A percentile compares a stretch with the other conserved stretches of the same genome.
Conservation (phyloP, 2,329 filamentous ascomycete species). For the Whalleya microplaca region DNA sequence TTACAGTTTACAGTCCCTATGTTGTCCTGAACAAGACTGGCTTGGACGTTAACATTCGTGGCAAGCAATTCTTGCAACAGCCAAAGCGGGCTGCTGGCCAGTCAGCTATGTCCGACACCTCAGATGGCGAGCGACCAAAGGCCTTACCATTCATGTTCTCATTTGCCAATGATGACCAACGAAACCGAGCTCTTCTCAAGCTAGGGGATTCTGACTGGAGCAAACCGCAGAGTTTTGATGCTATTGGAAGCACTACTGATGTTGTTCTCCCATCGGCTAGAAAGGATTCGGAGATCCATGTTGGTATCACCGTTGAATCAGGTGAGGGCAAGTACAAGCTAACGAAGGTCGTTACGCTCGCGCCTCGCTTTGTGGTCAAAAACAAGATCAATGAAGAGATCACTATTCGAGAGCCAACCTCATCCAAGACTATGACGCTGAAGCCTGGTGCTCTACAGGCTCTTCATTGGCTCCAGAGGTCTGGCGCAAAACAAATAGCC, state of each 20-base stretch:
- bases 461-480: slow-evolving; percentile 86
- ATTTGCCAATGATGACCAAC: slow-evolving; percentile 83
- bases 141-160: slow-evolving; percentile 96
- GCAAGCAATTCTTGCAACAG: slow-evolving; percentile 85
- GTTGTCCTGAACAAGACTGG: slow-evolving; percentile 95
- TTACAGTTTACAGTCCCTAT: slow-evolving; percentile 94
- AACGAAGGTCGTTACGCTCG: slow-evolving; percentile 91
- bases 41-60: slow-evolving; percentile 82
- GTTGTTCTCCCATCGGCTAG: slow-evolving; percentile 77
- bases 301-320: slow-evolving; percentile 85
- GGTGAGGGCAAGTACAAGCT: slow-evolving; percentile 98
- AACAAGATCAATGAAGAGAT: slow-evolving; percentile 91
- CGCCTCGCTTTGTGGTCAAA: slow-evolving; percentile 90
- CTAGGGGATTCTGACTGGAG: slow-evolving; percentile 93
- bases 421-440: slow-evolving; percentile 80
- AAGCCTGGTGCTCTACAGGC: slow-evolving; percentile 80
- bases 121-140: slow-evolving; percentile 64
- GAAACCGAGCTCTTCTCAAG: slow-evolving; percentile 86
- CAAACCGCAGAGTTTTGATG: slow-evolving; percentile 96
- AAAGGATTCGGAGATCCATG: slow-evolving; percentile 80
- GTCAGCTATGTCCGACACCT: slow-evolving; percentile 57
- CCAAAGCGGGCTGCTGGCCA: slow-evolving; percentile 85
- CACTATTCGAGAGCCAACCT: slow-evolving; percentile 88
- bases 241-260: slow-evolving; percentile 90
- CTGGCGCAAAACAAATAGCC: slow-evolving; percentile 83